Base-by-base conservation (phyloP, 305 asterid species). In the Fraxinus paxiana region DNA sequence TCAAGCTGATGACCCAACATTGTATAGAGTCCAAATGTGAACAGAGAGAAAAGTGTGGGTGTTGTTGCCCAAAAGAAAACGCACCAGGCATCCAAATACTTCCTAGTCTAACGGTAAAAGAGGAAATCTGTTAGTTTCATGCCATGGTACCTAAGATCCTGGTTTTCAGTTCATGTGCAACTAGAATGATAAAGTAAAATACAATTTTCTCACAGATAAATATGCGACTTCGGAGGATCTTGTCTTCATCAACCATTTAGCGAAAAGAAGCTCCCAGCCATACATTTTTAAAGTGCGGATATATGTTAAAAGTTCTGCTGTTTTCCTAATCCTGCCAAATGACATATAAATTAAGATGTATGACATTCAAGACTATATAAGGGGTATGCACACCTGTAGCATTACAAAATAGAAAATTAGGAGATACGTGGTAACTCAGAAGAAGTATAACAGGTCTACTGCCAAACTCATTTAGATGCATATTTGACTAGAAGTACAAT, bases 11-110 rank as follows among this genome's bases (percentile, higher is more conserved):
- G 86, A 70, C 98, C 98, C 95, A 86, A 88, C 85, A 96, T 78
- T 43, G 97, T 86, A 87, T 96, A 94, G 73, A 96, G 97, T 77
- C 99, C 99, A 65, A 96, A 96, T 37, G 99, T 96, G 90, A 79
- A 92, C 87, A 96, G 85, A 51, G 99, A 94, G 90, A 96, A 96
- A 80, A 96, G 95, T 43, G 99, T 92, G 31, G 99, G 99, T n/a
- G 98, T 96, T 34, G 99, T 92, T 76, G 99, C 99, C 99, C 99
- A 96, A 86, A 94, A 94, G 94, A 95, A 93, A 73, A 95, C 98
- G 24, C 98, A 95, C 97, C 98, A 95, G 20, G 98, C 97, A 76
- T 94, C 98, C 93, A 96, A 85, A 88, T 96, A 96, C 89, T 96
- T 96, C 88, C 99, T 90, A 80, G 98, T 92, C 99, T 91, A 77